Base-by-base conservation (phyloP, 2,329 filamentous ascomycete species). In the Neurospora sp. region DNA sequence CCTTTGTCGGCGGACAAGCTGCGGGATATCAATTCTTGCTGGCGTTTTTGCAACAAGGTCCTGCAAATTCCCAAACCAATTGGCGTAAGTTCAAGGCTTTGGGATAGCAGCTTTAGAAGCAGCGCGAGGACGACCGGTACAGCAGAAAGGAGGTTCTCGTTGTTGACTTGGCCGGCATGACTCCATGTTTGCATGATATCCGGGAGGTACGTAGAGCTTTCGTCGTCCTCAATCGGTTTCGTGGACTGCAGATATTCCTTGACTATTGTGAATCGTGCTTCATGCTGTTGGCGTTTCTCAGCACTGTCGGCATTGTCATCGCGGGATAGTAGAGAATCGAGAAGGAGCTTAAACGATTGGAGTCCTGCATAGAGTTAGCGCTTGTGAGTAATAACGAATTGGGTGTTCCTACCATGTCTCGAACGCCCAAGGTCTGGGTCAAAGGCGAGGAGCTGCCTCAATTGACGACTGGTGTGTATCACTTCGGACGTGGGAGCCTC, bases 151-250 rank as follows among this genome's bases (percentile, higher is more conserved):
- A 97, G 83, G 69, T 89, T 87, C 71, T 97, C 93, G 74, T 94
- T 91, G 77, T 92, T 93, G 73, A 89, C 88, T 78, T 92, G 90
- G 38, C 89, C 89, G 4, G 92, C 93, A 81, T 92, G 93, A 67
- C 89, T 89, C 95, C 95, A 98, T 71, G 90, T 93, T 75, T 96
- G 91, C 81, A 96, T 91, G 46, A 98, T 82, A 75, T 97, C 93
- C 2, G 86, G 82, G 38, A 98, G 86, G 74, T 90, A 93, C 33
- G 90, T 83, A 7, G 86, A 83, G 68, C 87, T 84, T 68, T 87
- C 85, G 43, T 89, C 87, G 52, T 81, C 84, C 70, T 83, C 81
- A 74, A 80, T 79, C 1, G 86, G 85, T 74, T 83, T 84, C 69
- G 85, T 81, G 8, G 82, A 80, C 66, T 88, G 83, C 67, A 96